These are phyloP conservation scores for Petunia hybrid DNA, from an alignment of 305 asterid species.

Conservation along the genomic window DNA sequence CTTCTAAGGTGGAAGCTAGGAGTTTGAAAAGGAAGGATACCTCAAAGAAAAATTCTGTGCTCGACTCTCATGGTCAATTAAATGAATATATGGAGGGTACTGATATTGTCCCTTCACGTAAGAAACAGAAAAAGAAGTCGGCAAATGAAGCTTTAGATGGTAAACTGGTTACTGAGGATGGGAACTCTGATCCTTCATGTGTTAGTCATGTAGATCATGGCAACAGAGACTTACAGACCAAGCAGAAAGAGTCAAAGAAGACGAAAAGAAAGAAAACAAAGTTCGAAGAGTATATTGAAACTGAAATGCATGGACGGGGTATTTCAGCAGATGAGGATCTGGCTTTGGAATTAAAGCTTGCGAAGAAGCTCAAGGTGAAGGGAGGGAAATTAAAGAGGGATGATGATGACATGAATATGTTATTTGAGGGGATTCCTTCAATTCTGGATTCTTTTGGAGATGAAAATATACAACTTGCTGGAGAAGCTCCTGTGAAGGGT, in stretches of 20 bases:
- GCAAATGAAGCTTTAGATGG: slow-evolving; percentile 49
- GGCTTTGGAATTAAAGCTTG: slow-evolving; percentile 52
- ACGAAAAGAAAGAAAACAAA: slow-evolving; percentile 50
- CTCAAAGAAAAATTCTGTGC: slow-evolving; percentile 67
- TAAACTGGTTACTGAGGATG: slow-evolving; percentile 40
- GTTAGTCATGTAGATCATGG: slow-evolving; percentile 43
- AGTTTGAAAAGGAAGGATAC: slow-evolving; percentile 66
- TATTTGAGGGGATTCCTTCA: slow-evolving; percentile 60
- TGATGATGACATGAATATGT: slow-evolving; percentile 47
- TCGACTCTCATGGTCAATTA: slow-evolving; percentile 43
- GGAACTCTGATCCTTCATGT: slow-evolving; percentile 43
- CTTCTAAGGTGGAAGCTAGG: slow-evolving; percentile 61
- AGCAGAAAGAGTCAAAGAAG: slow-evolving; percentile 43
- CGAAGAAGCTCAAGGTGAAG: slow-evolving; percentile 54
- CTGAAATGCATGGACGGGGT: slow-evolving; percentile 41
- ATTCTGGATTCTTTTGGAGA: slow-evolving; percentile 39
- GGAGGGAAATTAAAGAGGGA: slow-evolving; percentile 50
- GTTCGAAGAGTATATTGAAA: slow-evolving; percentile 54
- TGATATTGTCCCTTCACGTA: slow-evolving; percentile 31
- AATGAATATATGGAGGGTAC: slow-evolving; percentile 31
- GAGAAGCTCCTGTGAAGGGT: slow-evolving; percentile 33
- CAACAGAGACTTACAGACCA: slow-evolving; percentile 37
- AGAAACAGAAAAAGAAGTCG: slow-evolving; percentile 38
- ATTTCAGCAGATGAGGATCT: slow-evolving; percentile 50
- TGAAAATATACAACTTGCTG: slow-evolving; percentile 33